Conservation (phyloP, 768 basidiomycete genomes). For the Tulasnella calospora region DNA sequence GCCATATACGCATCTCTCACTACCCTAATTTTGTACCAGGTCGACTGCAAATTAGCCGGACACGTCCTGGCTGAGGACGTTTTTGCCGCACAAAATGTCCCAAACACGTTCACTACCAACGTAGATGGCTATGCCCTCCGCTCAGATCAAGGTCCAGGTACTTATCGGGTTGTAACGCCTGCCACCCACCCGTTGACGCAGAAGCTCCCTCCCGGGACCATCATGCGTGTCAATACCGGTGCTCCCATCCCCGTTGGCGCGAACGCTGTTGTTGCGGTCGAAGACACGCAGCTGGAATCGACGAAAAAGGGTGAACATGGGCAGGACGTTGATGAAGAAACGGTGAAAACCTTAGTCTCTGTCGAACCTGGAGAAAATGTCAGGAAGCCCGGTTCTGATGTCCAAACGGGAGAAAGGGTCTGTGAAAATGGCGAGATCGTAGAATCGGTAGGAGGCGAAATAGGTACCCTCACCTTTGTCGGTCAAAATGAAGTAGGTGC, state of each 20-base stretch:
- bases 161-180: constrained; percentile 63
- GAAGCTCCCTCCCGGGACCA: constrained; percentile 40
- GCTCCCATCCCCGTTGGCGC: constrained; percentile 69
- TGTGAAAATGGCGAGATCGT: constrained; percentile 59
- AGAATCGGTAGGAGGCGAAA: constrained; percentile 66
- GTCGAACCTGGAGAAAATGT: constrained; percentile 66
- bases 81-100: constrained; percentile 58
- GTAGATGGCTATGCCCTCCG: constrained; percentile 85
- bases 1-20: background rate
- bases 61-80: constrained; percentile 74
- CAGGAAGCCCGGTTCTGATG: constrained; percentile 68
- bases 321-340: constrained; percentile 57
- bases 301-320: constrained; percentile 42
- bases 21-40: constrained; percentile 42
- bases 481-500: constrained; percentile 59
- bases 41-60: constrained; percentile 55
- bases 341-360: constrained; percentile 62
- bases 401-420: constrained; percentile 59
- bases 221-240: constrained; percentile 82
- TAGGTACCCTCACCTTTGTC: constrained; percentile 76
- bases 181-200: constrained; percentile 38
- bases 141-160: constrained; percentile 57
- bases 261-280: constrained; percentile 86
- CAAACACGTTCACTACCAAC: constrained; percentile 63
- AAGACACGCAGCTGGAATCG: constrained; percentile 76